Evolutionary conservation across 169 alveolate species (phyloP).

Genomic region (Babesia gibsoni): DNA sequence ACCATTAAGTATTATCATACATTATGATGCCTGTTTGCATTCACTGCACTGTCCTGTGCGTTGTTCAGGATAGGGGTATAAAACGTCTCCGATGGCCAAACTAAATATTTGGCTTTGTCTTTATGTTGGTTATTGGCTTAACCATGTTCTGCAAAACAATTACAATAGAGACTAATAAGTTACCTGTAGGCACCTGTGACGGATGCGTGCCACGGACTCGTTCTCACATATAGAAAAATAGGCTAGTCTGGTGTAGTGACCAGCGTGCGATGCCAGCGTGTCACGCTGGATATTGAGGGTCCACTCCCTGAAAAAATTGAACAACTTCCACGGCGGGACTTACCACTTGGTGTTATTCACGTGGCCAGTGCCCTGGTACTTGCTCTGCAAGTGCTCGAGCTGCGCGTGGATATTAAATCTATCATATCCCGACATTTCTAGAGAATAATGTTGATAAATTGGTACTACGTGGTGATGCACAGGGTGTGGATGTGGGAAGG

Average conservation of each 20-base stretch:
- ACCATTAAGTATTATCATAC: too few relatives aligned
- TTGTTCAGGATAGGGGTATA: too few relatives aligned
- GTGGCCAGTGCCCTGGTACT: conserved; percentile 94
- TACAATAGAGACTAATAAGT: too few relatives aligned
- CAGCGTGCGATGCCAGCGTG: conserved; percentile 89
- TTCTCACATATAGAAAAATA: conserved; percentile 89
- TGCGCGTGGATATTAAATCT: conserved; percentile 87
- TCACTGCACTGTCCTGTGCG: too few relatives aligned
- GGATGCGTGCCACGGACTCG: conserved; percentile 81
- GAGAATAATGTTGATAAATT: background rate
- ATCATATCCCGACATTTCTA: conserved; percentile 79
- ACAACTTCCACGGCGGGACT: conserved; percentile 11
- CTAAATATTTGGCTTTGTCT: conserved; percentile 19
- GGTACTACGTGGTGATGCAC: background rate
- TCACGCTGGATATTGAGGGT: conserved; percentile 88
- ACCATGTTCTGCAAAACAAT: conserved; percentile 36
- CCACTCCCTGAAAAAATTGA: conserved; percentile 84
- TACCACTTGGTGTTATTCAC: conserved; percentile 90
- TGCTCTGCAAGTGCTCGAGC: conserved; percentile 92
- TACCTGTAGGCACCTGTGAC: conserved; percentile 82
- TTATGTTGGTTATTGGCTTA: conserved; percentile 48
- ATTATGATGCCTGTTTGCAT: too few relatives aligned
- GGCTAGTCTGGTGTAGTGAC: conserved; percentile 88
- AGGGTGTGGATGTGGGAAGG: conserved; percentile 2
- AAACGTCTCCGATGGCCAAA: too few relatives aligned